Percentiles rank a stretch among this genome's conserved stretches.
Conservation (phyloP, 345 rosid species). For the rapeseed (Brassica napus) region DNA sequence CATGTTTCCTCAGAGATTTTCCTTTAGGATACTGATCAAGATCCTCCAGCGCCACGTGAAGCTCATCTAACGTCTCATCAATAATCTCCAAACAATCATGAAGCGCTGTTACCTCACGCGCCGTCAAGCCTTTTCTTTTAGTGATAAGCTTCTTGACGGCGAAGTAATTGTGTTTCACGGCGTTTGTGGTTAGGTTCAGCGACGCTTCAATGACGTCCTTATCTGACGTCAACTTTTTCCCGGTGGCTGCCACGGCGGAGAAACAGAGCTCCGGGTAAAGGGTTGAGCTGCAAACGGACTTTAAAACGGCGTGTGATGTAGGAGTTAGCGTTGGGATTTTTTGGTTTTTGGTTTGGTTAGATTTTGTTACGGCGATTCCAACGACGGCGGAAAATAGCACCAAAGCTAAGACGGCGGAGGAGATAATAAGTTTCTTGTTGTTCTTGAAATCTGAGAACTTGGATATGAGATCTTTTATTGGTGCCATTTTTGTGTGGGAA, state of each 20-base stretch:
- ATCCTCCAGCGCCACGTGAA: conserved; percentile 53
- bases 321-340: conserved; percentile 19
- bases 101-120: conserved; percentile 65
- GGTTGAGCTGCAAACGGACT: conserved; percentile 55
- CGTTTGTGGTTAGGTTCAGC: conserved; percentile 38
- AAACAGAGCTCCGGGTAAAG: conserved; percentile 61
- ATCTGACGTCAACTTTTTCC: conserved; percentile 26
- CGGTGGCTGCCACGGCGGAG: conserved; percentile 47
- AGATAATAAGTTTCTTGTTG: conserved; percentile 33
- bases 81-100: conserved; percentile 79
- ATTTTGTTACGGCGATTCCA: conserved; percentile 15
- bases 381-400: conserved; percentile 10
- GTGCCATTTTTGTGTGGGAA: conserved; percentile 25
- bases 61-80: conserved; percentile 77
- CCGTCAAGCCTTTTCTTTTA: conserved; percentile 40
- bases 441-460: conserved; percentile 34
- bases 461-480: conserved; percentile 32
- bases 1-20: conserved; percentile 58
- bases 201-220: conserved; percentile 51
- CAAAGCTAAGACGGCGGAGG: conserved; percentile 26
- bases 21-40: conserved; percentile 55
- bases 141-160: conserved; percentile 35
- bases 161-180: conserved; percentile 42
- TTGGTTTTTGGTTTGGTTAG: conserved; percentile 11
- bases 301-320: conserved; percentile 36